Evolutionary conservation across 805 yeast genomes (phyloP), one percentile per base, ranked within the genome.

Genomic region (Wilhelminamyces savonicus): DNA sequence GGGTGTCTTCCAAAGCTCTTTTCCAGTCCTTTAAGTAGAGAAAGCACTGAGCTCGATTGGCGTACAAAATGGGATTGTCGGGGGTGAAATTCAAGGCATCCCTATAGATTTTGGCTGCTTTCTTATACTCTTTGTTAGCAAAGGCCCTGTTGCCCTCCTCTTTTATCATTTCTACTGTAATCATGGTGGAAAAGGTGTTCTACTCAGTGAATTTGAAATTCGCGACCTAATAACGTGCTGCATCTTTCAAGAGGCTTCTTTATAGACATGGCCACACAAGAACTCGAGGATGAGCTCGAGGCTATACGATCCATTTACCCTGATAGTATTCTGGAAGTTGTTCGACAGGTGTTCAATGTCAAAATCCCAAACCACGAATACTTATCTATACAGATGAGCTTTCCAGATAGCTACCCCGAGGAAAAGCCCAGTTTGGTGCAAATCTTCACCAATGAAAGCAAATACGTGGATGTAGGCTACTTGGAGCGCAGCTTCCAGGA

Each of bases 271-370:
- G 42, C 52, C 7, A 50, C 60, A 1, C 71, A 71, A 36, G 82
- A 78, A 20, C 56, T 82, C 5, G 48, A 48, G 13, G 92, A 85
- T 31, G 98, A 90, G 48, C 55, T 85, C 13, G 77, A 73, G 23
- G 90, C 95, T 9, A 76, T 90, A 8, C 82, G 84, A 32, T 92
- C 96, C 3, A 90, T 92, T 9, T 90, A 76, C 48, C 96, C 95
- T 1, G 82, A 69, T 11, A 65, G 75, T 23, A 50, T 76, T 21
- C 54, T 56, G 3, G 44, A 42, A 16, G 30, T 68, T 6, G 66
- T 56, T 0, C 58, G 64, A 0, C 56, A 56, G 12, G 48, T 69
- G 3, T 64, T 65, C 35, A 70, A 70, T 26, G 61, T 81, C 10
- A 56, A 58, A 16, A 54, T 75, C 1, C 86, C 95, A 0, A 74